Base-by-base conservation (phyloP, 441 rosid species). In the Gossypium gossypioides region DNA sequence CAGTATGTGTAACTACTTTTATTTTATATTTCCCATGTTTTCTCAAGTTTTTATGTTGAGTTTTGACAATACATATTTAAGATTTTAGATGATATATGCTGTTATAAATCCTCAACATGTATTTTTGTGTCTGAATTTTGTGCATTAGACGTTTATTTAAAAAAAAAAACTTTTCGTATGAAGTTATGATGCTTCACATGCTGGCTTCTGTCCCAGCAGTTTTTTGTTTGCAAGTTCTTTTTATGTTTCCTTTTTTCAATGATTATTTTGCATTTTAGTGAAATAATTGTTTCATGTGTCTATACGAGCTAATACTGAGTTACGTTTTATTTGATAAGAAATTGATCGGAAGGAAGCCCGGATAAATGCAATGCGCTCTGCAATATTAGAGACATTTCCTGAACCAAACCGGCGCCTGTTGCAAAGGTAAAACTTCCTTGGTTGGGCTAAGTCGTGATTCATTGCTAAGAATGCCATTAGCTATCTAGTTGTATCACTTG, bases 341-440 rank as follows among this genome's bases (percentile, higher is more conserved):
- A 88, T 90, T 69, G 99, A 96, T 78, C 82, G 86, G 21, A 92
- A 87, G 86, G 96, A 91, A 82, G 83, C 95, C 59, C 92, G 96
- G 50, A 76, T 86, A 70, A 81, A 74, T 82, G 93, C 96, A 67
- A 82, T 92, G 86, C 93, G 91, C 74, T 87, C 94, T 76, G 96
- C 93, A 6, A 84, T 96, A 74, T 78, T 84, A 58, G 99, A 92
- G 80, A 92, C 92, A 32, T 93, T 96, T 86, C 99, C 99, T 40
- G 98, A 96, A 81, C 99, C 99, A 75, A 96, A 96, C 74, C 85
- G 97, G 72, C 97, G 93, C 51, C 80, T 96, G 72, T 83, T 95
- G 72, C 97, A 92, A 80, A 89, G 98, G 99, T 86, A 69, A 77
- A 40, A 40, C 62, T 70, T 69, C 16, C 70, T 52, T 55, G n/a